These are phyloP conservation scores for Allomyces javanicus DNA, from an alignment of 192 early-diverging fungal species.

Conservation along the genomic window DNA sequence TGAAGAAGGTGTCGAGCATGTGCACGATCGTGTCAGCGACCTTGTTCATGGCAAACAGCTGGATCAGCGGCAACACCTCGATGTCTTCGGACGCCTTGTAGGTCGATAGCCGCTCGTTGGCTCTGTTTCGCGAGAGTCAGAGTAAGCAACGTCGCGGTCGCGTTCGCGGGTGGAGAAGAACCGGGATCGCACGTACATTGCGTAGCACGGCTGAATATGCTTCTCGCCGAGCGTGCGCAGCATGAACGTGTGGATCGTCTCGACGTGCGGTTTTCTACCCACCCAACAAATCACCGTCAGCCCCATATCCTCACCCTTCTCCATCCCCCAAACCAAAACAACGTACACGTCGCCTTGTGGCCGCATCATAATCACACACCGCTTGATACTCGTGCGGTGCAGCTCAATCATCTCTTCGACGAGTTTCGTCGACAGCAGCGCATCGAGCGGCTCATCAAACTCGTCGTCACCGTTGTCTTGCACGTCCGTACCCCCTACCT, in stretches of 20 bases:
- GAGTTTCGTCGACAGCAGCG: conserved; percentile 53
- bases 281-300: neutral
- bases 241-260: conserved; percentile 52
- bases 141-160: too few relatives aligned
- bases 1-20: conserved; percentile 85
- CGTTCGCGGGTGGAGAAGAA: too few relatives aligned
- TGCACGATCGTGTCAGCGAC: conserved; percentile 81
- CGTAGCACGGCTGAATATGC: conserved; percentile 56
- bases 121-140: conserved; percentile 19
- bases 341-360: neutral
- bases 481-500: too few relatives aligned
- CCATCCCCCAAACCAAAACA: neutral
- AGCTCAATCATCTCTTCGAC: conserved; percentile 69
- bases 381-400: conserved; percentile 43
- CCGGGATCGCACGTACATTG: conserved; percentile 7
- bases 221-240: conserved; percentile 46
- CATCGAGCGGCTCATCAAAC: conserved; percentile 30
- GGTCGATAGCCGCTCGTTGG: conserved; percentile 10
- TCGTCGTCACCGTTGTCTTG: conserved; percentile 3
- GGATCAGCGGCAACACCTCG: conserved; percentile 38
- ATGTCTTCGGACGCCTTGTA: conserved; percentile 23
- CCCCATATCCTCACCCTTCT: too few relatives aligned
- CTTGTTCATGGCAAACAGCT: conserved; percentile 92
- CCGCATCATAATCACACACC: neutral
- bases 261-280: conserved; percentile 45